These are phyloP conservation scores for Iberis amara DNA, from an alignment of 441 rosid species.

Conservation along the genomic window DNA sequence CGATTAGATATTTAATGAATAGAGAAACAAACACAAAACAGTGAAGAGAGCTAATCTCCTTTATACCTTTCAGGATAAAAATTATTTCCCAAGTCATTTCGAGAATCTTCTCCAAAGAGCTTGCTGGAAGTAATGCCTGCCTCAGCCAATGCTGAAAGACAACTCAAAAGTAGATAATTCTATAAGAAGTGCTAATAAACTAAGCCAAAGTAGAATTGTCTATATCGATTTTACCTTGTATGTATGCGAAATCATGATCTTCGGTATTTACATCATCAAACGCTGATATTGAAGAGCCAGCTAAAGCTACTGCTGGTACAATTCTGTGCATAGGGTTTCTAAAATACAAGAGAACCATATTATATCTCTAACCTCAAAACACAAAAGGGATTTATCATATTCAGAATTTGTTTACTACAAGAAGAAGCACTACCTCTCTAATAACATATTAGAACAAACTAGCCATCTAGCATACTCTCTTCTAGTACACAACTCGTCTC, in stretches of 20 bases:
- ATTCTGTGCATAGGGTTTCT: constrained; percentile 72
- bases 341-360: constrained; percentile 5
- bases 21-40: constrained; percentile 3
- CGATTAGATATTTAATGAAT: not conserved
- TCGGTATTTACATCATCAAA: constrained; percentile 63
- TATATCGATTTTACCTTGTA: constrained; percentile 49
- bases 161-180: constrained; percentile 4
- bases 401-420: not conserved
- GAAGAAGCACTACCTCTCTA: constrained; percentile 62
- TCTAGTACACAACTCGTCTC: constrained; percentile 71
- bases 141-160: constrained; percentile 69
- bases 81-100: constrained; percentile 23
- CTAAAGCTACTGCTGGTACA: constrained; percentile 51
- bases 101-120: constrained; percentile 32
- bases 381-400: not conserved
- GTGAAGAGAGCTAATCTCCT: not conserved
- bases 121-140: constrained; percentile 72
- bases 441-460: constrained; percentile 47
- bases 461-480: constrained; percentile 91
- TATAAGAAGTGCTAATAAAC: not conserved
- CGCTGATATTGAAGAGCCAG: constrained; percentile 56
- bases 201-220: constrained; percentile 1
- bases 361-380: not conserved
- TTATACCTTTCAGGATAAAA: constrained; percentile 66
- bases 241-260: constrained; percentile 61